A percentile compares a stretch with the other conserved stretches of the same genome.
These are phyloP conservation scores for Cicer judaicum DNA, from an alignment of 306 rosid genomes.

Conservation along the genomic window DNA sequence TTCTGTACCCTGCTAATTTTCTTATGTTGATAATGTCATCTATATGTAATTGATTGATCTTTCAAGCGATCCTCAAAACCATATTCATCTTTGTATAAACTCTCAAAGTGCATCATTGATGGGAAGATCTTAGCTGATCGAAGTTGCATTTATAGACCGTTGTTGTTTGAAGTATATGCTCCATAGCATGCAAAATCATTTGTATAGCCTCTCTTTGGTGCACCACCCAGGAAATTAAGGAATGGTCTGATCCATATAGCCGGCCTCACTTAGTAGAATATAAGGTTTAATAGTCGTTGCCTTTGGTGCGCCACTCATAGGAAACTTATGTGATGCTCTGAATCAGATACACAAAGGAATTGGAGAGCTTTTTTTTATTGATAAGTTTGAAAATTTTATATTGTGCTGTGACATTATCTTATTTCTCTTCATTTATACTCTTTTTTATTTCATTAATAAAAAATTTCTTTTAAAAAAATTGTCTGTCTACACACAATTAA, in stretches of 20 bases:
- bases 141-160: background rate
- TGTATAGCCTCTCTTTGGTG: conserved; percentile 2
- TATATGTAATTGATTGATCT: conserved; percentile 29
- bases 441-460: background rate
- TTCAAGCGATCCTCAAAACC: conserved; percentile 18
- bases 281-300: background rate
- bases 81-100: conserved; percentile 27
- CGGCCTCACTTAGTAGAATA: background rate
- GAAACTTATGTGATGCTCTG: background rate
- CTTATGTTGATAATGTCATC: background rate
- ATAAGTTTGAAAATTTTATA: conserved; percentile 1
- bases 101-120: background rate
- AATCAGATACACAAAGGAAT: conserved; percentile 6
- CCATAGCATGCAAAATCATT: conserved; percentile 3
- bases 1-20: conserved; percentile 21
- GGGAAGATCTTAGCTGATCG: conserved; percentile 13
- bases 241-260: background rate
- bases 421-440: background rate
- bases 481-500: background rate
- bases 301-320: background rate
- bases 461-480: background rate
- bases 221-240: background rate
- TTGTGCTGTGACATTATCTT: background rate
- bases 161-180: conserved; percentile 29
- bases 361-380: conserved; percentile 1